Evolutionary conservation across 2,329 filamentous ascomycete species (phyloP).

Genomic region (Fusarium solani-melongenae): DNA sequence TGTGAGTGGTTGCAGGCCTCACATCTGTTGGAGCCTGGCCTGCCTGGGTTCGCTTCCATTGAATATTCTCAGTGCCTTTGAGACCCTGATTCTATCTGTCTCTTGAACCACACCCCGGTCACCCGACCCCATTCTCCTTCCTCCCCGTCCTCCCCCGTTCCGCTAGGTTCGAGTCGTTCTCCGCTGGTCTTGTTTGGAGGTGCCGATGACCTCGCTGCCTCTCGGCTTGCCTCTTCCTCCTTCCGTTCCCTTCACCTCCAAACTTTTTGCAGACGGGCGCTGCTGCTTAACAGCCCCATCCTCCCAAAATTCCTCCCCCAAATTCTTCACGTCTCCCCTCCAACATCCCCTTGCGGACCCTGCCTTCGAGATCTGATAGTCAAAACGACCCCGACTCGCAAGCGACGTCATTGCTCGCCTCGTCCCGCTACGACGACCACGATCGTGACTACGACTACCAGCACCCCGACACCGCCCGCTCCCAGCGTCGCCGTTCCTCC

Average conservation of each 20-base stretch:
- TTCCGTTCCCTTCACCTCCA: slow-evolving; percentile 49
- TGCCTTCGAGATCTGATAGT: slow-evolving; percentile 58
- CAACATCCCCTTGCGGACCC: slow-evolving; percentile 87
- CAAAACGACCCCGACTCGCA: slow-evolving; percentile 55
- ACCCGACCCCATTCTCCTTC: slow-evolving; percentile 42
- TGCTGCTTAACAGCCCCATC: slow-evolving; percentile 80
- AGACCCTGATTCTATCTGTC: slow-evolving; percentile 37
- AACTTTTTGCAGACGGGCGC: slow-evolving; percentile 69
- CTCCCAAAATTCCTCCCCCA: slow-evolving; percentile 87
- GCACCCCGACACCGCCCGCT: slow-evolving; percentile 14
- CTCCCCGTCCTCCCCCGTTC: background rate
- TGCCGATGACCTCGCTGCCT: slow-evolving; percentile 45
- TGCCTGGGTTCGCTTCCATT: slow-evolving; percentile 15
- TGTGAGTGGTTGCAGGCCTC: background rate
- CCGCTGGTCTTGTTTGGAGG: slow-evolving; percentile 42
- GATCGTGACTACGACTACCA: slow-evolving; percentile 61
- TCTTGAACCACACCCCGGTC: slow-evolving; percentile 38
- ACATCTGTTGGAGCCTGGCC: background rate
- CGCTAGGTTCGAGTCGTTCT: slow-evolving; percentile 33
- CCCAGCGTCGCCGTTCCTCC: slow-evolving; percentile 39
- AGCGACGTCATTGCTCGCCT: slow-evolving; percentile 48
- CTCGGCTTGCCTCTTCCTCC: slow-evolving; percentile 36
- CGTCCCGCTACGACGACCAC: slow-evolving; percentile 48
- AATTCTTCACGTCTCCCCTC: slow-evolving; percentile 76
- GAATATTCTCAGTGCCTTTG: slow-evolving; percentile 9